Conservation (phyloP, 2,329 filamentous ascomycete species). For the Colletotrichum horii region DNA sequence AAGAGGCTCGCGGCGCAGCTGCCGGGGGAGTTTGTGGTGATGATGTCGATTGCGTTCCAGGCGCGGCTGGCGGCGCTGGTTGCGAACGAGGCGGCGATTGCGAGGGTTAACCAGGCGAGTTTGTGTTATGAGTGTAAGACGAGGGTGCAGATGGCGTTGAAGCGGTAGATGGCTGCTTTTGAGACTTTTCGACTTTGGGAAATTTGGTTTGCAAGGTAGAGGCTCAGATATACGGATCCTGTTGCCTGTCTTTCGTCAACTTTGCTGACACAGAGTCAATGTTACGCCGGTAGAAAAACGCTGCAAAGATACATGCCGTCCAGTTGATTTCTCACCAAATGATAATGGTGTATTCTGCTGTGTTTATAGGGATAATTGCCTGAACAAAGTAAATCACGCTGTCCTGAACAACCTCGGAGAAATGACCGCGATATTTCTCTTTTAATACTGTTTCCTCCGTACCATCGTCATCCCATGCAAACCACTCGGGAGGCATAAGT, state of each 20-base stretch:
- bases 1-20: neutral
- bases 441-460: neutral
- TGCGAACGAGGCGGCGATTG: conserved; percentile 11
- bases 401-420: neutral
- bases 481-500: neutral
- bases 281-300: accelerated
- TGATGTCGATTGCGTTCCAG: conserved; percentile 13
- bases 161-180: neutral
- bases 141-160: conserved; percentile 1
- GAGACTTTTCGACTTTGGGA: neutral
- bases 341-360: neutral
- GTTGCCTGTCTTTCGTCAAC: neutral
- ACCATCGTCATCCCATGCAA: neutral
- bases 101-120: conserved; percentile 5
- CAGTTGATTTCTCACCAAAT: neutral
- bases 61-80: conserved; percentile 2
- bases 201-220: neutral
- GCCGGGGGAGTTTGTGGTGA: neutral
- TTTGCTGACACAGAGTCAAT: neutral
- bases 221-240: neutral
- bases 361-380: neutral
- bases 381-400: neutral
- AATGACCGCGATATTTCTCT: neutral
- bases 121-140: conserved; percentile 19
- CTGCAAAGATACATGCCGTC: neutral